A percentile compares a stretch with the other conserved stretches of the same genome.
Evolutionary conservation across 1,284 basidiomycete species (phyloP).

Genomic region (Pseudozyma sp.): DNA sequence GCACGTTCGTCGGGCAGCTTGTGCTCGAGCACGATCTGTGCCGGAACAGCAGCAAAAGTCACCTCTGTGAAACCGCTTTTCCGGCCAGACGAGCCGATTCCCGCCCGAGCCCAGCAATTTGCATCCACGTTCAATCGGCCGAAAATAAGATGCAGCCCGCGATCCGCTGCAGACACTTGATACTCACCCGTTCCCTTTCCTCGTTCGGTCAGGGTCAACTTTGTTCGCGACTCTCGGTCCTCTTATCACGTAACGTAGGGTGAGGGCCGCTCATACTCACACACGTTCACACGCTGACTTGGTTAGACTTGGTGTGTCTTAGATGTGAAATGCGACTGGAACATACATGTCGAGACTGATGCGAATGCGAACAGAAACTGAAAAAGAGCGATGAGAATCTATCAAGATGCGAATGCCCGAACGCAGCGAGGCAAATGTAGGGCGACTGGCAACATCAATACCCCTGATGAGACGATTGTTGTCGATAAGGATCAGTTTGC

Average conservation of each 20-base stretch:
- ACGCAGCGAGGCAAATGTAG: too few species aligned
- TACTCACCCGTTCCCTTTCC: too few species aligned
- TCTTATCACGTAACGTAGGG: neutral
- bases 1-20: neutral
- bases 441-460: constrained; percentile 1
- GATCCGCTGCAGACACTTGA: too few species aligned
- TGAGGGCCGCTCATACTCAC: too few species aligned
- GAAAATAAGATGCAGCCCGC: neutral
- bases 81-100: neutral
- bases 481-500: constrained; percentile 16
- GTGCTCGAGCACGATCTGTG: too few species aligned
- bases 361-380: neutral
- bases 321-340: too few species aligned
- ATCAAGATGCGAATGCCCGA: too few species aligned
- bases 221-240: neutral
- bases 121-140: constrained; percentile 2
- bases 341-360: too few species aligned
- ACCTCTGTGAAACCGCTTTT: constrained; percentile 11
- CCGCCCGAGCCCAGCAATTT: constrained; percentile 2
- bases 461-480: constrained; percentile 6
- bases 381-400: too few species aligned
- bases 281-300: too few species aligned
- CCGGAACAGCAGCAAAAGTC: neutral
- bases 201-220: too few species aligned
- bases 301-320: too few species aligned